phyloP scores from a whole-genome alignment of 2,329 filamentous ascomycete species.

The Sporothrix schenckii region DNA sequence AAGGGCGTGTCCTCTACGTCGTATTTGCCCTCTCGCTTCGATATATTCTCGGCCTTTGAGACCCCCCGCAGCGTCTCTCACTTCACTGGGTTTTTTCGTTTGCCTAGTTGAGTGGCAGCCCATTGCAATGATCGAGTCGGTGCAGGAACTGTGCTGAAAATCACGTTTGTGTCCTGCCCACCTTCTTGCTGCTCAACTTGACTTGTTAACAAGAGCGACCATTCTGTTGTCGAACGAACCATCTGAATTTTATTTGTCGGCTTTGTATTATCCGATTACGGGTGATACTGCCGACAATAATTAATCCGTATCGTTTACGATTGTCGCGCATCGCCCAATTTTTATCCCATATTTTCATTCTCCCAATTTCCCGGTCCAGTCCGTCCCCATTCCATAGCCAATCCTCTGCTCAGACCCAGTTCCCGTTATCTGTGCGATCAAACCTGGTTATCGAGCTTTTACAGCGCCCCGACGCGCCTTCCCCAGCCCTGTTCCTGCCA shows the following conservation, averaged over 20 bases:
- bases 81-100: too few species aligned
- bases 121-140: too few species aligned
- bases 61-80: too few species aligned
- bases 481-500: conserved; percentile 4
- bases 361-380: conserved; percentile 20
- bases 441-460: conserved; percentile 29
- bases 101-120: too few species aligned
- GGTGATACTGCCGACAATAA: not conserved
- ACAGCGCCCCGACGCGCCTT: conserved; percentile 7
- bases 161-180: too few species aligned
- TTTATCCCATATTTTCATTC: conserved; percentile 10
- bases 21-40: not conserved
- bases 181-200: not conserved
- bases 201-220: not conserved
- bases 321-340: not conserved
- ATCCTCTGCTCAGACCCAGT: conserved; percentile 5
- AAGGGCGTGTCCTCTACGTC: not conserved
- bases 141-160: too few species aligned
- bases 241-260: not conserved
- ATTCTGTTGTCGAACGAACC: not conserved
- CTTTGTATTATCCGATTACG: conserved; percentile 1
- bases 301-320: not conserved
- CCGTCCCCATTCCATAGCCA: not conserved
- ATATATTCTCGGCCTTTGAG: too few species aligned
- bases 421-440: conserved; percentile 34